Conservation (phyloP, 345 rosid genomes). For the Salix purpurea region DNA sequence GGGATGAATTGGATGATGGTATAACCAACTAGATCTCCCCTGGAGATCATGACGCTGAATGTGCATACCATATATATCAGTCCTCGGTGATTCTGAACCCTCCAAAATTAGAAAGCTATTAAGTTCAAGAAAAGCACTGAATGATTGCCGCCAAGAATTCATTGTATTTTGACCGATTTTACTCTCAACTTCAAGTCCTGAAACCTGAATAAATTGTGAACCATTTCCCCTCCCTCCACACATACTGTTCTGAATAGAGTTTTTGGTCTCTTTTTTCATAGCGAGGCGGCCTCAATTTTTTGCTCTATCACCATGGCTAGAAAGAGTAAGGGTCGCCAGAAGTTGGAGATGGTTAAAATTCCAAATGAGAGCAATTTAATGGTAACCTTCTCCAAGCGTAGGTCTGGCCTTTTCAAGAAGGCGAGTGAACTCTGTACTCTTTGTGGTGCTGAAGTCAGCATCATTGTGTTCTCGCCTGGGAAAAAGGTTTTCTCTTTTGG, state of each 20-base stretch:
- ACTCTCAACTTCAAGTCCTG: not conserved
- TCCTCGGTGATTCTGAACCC: not conserved
- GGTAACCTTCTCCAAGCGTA: constrained; percentile 22
- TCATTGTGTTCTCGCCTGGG: constrained; percentile 23
- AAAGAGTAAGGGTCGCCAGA: constrained; percentile 16
- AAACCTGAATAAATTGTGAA: constrained; percentile 10
- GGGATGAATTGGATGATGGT: not conserved
- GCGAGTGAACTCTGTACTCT: constrained; percentile 28
- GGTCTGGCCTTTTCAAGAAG: constrained; percentile 23
- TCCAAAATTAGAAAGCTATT: constrained; percentile 14
- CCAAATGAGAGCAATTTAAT: constrained; percentile 16
- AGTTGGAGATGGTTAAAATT: constrained; percentile 20
- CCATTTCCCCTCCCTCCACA: not conserved
- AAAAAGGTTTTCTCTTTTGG: constrained; percentile 23
- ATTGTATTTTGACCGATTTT: not conserved
- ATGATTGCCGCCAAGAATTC: not conserved
- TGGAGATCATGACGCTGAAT: not conserved
- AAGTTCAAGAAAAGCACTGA: not conserved
- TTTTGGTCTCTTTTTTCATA: not conserved
- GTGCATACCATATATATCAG: constrained; percentile 11
- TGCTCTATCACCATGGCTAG: not conserved
- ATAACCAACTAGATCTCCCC: not conserved
- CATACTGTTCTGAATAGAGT: not conserved
- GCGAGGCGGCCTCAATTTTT: not conserved
- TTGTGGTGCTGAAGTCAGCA: constrained; percentile 19